Evolutionary conservation across 2,329 filamentous ascomycete species (phyloP).

Genomic region (Ophidiomyces ophidiicola): DNA sequence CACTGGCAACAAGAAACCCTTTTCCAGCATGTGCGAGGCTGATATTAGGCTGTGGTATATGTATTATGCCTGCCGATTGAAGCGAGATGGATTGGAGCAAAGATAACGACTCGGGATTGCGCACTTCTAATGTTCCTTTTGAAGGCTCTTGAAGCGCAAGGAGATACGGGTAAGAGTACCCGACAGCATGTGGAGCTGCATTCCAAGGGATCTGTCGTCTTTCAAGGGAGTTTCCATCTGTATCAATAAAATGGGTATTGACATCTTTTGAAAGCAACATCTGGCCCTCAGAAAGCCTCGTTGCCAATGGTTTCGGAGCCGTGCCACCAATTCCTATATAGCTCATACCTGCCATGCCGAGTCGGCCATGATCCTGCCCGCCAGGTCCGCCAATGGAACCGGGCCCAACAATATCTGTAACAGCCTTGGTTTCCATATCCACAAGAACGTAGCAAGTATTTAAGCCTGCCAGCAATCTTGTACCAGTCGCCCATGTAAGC

Average conservation of each 20-base stretch:
- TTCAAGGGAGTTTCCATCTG: slow-evolving; percentile 66
- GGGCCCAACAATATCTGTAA: slow-evolving; percentile 68
- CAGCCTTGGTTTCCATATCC: slow-evolving; percentile 60
- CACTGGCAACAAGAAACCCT: slow-evolving; percentile 85
- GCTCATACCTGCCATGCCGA: slow-evolving; percentile 81
- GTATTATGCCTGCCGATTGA: slow-evolving; percentile 68
- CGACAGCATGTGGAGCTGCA: slow-evolving; percentile 74
- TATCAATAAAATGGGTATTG: slow-evolving; percentile 83
- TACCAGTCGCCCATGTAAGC: slow-evolving; percentile 81
- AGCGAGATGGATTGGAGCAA: slow-evolving; percentile 74
- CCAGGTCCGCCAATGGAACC: slow-evolving; percentile 56
- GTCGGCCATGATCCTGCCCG: slow-evolving; percentile 56
- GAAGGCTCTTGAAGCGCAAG: slow-evolving; percentile 70
- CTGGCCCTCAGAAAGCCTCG: slow-evolving; percentile 68
- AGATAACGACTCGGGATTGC: slow-evolving; percentile 86
- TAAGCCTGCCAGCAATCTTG: slow-evolving; percentile 77
- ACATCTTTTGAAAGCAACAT: slow-evolving; percentile 95
- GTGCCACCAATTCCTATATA: slow-evolving; percentile 92
- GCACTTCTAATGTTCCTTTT: slow-evolving; percentile 76
- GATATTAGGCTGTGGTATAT: slow-evolving; percentile 84
- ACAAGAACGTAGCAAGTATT: slow-evolving; percentile 84
- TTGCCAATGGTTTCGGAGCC: slow-evolving; percentile 78
- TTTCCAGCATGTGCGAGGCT: slow-evolving; percentile 94
- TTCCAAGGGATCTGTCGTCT: slow-evolving; percentile 89
- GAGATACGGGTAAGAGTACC: slow-evolving; percentile 94